phyloP scores from a whole-genome alignment of 352 stramenopile species.

The Hyaloperonospora brassicae region DNA sequence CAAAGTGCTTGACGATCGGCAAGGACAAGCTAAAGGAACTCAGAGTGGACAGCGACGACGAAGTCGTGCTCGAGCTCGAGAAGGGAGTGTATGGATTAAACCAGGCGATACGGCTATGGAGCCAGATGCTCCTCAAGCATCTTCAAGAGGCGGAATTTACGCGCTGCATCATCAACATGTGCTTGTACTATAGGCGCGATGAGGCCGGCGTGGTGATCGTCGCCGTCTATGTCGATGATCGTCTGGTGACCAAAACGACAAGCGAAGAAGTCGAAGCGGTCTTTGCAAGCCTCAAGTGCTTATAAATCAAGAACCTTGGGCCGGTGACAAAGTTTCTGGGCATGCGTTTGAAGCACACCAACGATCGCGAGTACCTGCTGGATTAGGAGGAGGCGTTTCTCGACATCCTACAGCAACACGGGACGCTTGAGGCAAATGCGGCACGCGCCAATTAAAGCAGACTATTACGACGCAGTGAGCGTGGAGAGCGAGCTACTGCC shows the following conservation, averaged over 20 bases:
- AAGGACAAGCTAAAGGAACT: neutral
- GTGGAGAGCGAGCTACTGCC: neutral
- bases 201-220: constrained; percentile 6
- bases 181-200: constrained; percentile 4
- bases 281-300: too few species aligned
- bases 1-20: constrained; percentile 17
- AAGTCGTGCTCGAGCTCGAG: constrained; percentile 14
- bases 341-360: constrained; percentile 15
- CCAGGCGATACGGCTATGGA: constrained; percentile 27
- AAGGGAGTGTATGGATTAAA: constrained; percentile 29
- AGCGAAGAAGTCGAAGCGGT: too few species aligned
- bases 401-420: neutral
- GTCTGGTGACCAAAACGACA: constrained; percentile 18
- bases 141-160: constrained; percentile 13
- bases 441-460: neutral
- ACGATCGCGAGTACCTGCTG: constrained; percentile 3
- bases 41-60: neutral
- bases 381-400: constrained; percentile 11
- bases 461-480: neutral
- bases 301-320: constrained; percentile 24
- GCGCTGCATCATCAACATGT: neutral
- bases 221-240: constrained; percentile 24
- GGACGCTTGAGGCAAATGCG: neutral
- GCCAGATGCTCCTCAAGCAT: constrained; percentile 14
- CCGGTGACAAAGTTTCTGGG: constrained; percentile 20